phyloP scores from a whole-genome alignment of 169 alveolate species.

The Plasmodium malariae region DNA sequence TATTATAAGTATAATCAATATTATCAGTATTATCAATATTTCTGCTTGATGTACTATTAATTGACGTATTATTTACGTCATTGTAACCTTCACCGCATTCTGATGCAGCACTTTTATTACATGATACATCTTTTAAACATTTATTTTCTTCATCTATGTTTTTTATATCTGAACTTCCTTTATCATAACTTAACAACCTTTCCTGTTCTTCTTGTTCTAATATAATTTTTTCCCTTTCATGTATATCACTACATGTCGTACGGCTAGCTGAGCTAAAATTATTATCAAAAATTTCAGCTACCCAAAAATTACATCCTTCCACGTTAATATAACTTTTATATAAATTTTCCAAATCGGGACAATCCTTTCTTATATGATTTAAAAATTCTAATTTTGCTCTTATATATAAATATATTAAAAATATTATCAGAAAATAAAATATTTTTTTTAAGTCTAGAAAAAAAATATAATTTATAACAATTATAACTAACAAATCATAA shows the following conservation, averaged over 20 bases:
- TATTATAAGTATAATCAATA: no score
- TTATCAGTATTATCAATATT: neutral
- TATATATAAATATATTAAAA: conserved; percentile 86
- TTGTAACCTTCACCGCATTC: conserved; percentile 27
- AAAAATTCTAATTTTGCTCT: conserved; percentile 91
- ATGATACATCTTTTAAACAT: conserved; percentile 15
- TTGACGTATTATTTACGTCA: neutral
- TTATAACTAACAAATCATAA: conserved; percentile 84
- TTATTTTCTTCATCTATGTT: conserved; percentile 25
- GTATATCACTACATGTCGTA: conserved; percentile 76
- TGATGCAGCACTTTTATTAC: conserved; percentile 13
- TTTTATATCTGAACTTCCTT: conserved; percentile 8
- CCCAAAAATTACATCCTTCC: conserved; percentile 91
- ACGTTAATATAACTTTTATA: conserved; percentile 86
- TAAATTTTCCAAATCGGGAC: conserved; percentile 90
- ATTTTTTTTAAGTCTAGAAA: conserved; percentile 84
- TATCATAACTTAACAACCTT: conserved; percentile 6
- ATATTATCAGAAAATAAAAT: conserved; percentile 81
- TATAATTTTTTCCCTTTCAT: conserved; percentile 74
- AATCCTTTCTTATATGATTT: conserved; percentile 87
- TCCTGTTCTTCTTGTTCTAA: conserved; percentile 78
- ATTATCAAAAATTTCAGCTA: conserved; percentile 87
- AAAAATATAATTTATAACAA: conserved; percentile 79
- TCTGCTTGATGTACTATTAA: neutral
- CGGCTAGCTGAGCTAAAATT: conserved; percentile 71